Conservation (phyloP, 306 rosid species). For the Erythrophleum fordii region DNA sequence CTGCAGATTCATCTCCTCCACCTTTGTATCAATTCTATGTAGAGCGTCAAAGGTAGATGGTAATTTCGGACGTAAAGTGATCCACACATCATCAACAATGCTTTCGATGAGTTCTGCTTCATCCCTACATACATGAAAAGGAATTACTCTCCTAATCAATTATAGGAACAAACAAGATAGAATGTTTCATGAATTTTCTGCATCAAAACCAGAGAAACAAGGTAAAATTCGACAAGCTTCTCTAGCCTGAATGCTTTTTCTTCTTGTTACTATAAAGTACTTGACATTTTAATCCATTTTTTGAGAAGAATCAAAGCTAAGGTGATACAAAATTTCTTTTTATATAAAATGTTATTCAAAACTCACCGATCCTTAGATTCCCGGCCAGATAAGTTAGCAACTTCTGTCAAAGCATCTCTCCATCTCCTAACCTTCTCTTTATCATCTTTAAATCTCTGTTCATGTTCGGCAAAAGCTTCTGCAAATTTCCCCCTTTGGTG, state of each 20-base stretch:
- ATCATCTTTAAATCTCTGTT: background rate
- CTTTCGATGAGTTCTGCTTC: slow-evolving; percentile 11
- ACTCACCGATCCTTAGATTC: background rate
- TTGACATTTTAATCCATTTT: no score
- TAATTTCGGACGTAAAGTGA: background rate
- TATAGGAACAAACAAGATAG: no score
- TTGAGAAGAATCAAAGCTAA: no score
- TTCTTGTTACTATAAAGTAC: no score
- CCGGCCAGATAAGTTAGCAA: slow-evolving; percentile 13
- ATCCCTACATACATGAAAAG: background rate
- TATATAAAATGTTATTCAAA: background rate
- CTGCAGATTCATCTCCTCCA: background rate
- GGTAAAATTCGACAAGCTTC: no score
- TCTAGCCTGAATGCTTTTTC: no score
- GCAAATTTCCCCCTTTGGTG: slow-evolving; percentile 27
- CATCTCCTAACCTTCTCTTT: slow-evolving; percentile 2
- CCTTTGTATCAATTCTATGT: background rate
- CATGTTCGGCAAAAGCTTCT: slow-evolving; percentile 16
- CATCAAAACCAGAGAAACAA: no score
- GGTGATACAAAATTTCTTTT: no score
- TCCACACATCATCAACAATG: background rate
- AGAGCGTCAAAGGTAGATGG: background rate
- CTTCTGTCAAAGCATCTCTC: slow-evolving; percentile 12
- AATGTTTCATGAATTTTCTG: no score
- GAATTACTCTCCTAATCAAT: no score